Evolutionary conservation across 2,329 filamentous ascomycete species (phyloP).

Genomic region (Chaetomium sp.): DNA sequence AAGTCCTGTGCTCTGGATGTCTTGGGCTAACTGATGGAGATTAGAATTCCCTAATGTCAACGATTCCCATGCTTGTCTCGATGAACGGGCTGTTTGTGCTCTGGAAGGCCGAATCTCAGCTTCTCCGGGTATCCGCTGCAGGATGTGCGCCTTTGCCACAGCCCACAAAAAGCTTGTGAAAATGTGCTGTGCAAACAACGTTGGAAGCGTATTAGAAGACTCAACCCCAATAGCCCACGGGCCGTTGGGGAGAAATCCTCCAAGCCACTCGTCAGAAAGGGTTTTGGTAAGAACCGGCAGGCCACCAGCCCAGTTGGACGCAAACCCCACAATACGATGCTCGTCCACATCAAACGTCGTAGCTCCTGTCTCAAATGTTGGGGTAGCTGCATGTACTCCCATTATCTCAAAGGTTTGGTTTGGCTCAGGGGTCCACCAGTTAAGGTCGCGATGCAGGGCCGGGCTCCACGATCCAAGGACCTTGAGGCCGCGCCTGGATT

Average conservation of each 20-base stretch:
- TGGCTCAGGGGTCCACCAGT: neutral
- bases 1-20: neutral
- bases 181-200: neutral
- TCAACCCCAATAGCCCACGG: neutral
- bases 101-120: no score
- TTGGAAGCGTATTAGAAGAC: neutral
- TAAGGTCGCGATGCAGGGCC: neutral
- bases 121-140: no score
- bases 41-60: neutral
- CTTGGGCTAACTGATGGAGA: neutral
- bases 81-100: neutral
- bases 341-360: neutral
- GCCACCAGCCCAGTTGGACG: no score
- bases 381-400: no score
- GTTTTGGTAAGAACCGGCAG: no score
- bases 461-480: neutral
- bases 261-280: no score
- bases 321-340: neutral
- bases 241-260: no score
- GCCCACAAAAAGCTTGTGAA: neutral
- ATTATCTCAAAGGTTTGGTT: no score
- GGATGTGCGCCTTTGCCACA: neutral
- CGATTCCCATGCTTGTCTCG: neutral
- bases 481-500: neutral
- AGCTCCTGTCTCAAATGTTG: neutral